Evolutionary conservation across 1,284 basidiomycete species (phyloP).

Genomic region (Pterula multifida): DNA sequence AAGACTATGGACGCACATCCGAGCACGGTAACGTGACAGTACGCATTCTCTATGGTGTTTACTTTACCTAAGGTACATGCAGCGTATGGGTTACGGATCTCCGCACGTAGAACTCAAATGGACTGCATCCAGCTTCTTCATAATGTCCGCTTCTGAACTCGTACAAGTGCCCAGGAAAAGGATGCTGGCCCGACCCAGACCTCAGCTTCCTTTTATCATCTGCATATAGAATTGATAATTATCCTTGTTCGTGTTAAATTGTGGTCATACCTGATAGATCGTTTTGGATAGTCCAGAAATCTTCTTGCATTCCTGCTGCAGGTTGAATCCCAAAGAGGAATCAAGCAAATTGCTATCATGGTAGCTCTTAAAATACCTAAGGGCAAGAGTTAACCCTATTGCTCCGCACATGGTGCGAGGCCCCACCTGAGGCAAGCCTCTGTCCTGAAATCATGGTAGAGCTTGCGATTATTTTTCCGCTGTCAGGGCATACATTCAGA

Average conservation of each 20-base stretch:
- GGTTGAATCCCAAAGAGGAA: slow-evolving; percentile 38
- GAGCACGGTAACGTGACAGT: background rate
- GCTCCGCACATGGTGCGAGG: background rate
- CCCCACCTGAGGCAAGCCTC: slow-evolving; percentile 55
- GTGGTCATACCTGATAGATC: slow-evolving; percentile 23
- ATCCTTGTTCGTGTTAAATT: too few relatives aligned
- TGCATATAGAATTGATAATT: background rate
- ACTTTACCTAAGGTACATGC: too few relatives aligned
- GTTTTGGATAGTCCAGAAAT: slow-evolving; percentile 38
- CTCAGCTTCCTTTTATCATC: background rate
- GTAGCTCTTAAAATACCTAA: slow-evolving; percentile 44
- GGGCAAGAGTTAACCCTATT: slow-evolving; percentile 2
- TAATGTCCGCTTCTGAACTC: too few relatives aligned
- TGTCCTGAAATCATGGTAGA: slow-evolving; percentile 69
- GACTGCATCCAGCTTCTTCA: too few relatives aligned
- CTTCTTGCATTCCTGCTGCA: slow-evolving; percentile 51
- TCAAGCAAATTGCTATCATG: slow-evolving; percentile 35
- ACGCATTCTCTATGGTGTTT: too few relatives aligned
- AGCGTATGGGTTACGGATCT: too few relatives aligned
- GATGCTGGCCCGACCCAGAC: background rate
- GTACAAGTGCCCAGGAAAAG: too few relatives aligned
- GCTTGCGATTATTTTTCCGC: slow-evolving; percentile 65
- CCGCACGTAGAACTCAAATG: too few relatives aligned
- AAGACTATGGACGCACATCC: background rate
- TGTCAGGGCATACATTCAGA: slow-evolving; percentile 18